Percentiles rank a stretch among this genome's conserved stretches.
These are phyloP conservation scores for Austroboletus novae-zelandiae DNA, from an alignment of 1,284 basidiomycete genomes.

Conservation along the genomic window DNA sequence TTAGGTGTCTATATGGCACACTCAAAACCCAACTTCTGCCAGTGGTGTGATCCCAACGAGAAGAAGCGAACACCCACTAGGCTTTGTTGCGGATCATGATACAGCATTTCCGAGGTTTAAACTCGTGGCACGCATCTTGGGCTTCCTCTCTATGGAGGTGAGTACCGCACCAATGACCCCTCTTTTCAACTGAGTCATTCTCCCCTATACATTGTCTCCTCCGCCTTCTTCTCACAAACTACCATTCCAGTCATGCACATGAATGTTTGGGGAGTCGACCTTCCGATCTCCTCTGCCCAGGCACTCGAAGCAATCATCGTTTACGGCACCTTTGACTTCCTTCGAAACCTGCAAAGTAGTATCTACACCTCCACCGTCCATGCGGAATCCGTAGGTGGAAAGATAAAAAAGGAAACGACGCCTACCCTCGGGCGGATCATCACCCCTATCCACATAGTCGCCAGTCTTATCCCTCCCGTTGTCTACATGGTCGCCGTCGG, in stretches of 20 bases:
- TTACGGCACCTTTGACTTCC: slow-evolving; percentile 3
- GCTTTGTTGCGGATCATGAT: too few relatives aligned
- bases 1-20: too few relatives aligned
- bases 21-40: too few relatives aligned
- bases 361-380: neutral
- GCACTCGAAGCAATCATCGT: slow-evolving; percentile 21
- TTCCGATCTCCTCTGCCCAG: slow-evolving; percentile 8
- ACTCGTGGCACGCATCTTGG: too few relatives aligned
- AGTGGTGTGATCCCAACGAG: too few relatives aligned
- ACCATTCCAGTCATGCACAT: slow-evolving; percentile 7
- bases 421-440: slow-evolving; percentile 16
- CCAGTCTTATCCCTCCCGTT: slow-evolving; percentile 9
- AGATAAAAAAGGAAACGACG: slow-evolving; percentile 6
- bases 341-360: neutral
- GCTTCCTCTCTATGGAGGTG: too few relatives aligned
- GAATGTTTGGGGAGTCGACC: slow-evolving; percentile 2
- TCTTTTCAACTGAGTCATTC: neutral
- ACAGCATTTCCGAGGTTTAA: too few relatives aligned
- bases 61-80: too few relatives aligned
- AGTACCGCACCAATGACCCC: neutral
- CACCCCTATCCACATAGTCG: slow-evolving; percentile 14
- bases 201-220: too few relatives aligned
- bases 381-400: slow-evolving; percentile 17
- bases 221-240: too few relatives aligned
- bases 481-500: slow-evolving; percentile 19